Conservation (phyloP, 2,329 filamentous ascomycete genomes). For the Phoma herbarum region DNA sequence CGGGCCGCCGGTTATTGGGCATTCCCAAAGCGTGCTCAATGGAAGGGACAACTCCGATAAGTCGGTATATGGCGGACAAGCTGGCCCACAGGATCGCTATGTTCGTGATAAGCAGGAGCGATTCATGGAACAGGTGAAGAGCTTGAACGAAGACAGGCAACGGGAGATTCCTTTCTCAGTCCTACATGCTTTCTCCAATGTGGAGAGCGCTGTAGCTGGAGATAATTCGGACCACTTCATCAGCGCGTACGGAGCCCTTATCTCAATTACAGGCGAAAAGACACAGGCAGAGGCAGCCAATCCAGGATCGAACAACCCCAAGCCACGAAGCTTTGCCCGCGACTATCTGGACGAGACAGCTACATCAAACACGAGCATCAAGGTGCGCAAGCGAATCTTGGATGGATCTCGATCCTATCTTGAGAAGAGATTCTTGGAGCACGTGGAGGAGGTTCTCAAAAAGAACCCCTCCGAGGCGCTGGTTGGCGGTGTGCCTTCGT, state of each 20-base stretch:
- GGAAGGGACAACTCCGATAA: constrained; percentile 70
- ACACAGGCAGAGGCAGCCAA: constrained; percentile 60
- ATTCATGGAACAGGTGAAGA: constrained; percentile 80
- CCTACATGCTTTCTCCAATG: constrained; percentile 76
- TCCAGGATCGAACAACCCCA: constrained; percentile 68
- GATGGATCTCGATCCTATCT: constrained; percentile 80
- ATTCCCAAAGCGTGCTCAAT: constrained; percentile 68
- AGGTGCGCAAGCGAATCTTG: constrained; percentile 80
- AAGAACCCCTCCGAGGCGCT: constrained; percentile 90
- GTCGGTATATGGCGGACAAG: constrained; percentile 57
- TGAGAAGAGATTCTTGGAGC: constrained; percentile 80
- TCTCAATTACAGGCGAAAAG: constrained; percentile 79
- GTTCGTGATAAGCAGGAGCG: constrained; percentile 84
- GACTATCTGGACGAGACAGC: constrained; percentile 80
- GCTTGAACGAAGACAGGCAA: constrained; percentile 77
- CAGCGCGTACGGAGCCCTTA: constrained; percentile 83
- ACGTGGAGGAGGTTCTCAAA: constrained; percentile 78
- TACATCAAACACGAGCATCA: constrained; percentile 69
- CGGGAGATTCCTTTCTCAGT: constrained; percentile 75
- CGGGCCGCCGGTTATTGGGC: constrained; percentile 86
- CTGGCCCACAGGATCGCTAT: constrained; percentile 75
- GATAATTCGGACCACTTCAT: constrained; percentile 77
- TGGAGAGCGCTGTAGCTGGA: constrained; percentile 75
- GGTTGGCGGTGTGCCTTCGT: constrained; percentile 86
- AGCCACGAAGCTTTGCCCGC: constrained; percentile 77